Conservation (phyloP, 331 rosid species). For the Prunus yedoensis region DNA sequence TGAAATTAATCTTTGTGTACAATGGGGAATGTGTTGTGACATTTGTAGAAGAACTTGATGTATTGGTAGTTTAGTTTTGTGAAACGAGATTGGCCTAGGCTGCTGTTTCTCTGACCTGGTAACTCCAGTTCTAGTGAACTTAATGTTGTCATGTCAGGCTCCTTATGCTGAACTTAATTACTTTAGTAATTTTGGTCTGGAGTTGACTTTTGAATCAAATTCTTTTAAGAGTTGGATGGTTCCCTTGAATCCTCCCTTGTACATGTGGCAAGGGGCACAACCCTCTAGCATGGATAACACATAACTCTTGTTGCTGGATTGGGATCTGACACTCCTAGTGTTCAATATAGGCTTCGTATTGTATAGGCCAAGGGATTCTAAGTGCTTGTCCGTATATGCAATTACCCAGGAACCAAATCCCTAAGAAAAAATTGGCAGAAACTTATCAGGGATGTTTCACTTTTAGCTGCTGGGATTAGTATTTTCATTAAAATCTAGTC, state of each 20-base stretch:
- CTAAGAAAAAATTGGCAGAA: background rate
- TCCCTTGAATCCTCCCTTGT: background rate
- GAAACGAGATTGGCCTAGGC: background rate
- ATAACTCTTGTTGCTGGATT: background rate
- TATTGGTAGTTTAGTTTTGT: background rate
- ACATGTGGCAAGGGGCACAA: background rate
- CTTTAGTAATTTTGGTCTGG: background rate
- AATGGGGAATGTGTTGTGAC: background rate
- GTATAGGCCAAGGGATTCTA: background rate
- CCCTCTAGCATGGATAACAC: background rate
- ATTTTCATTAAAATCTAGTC: background rate
- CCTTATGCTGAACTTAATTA: background rate
- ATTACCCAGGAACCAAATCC: background rate
- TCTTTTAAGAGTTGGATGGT: background rate
- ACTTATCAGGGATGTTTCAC: background rate
- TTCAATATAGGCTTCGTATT: background rate
- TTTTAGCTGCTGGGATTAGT: too few species aligned
- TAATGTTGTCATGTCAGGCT: background rate
- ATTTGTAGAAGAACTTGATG: too few species aligned
- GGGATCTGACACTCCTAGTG: background rate
- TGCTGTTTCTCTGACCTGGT: background rate
- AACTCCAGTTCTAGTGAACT: background rate
- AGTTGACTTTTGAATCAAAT: constrained; percentile 1
- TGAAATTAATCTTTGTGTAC: background rate
- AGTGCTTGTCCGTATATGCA: background rate